These are phyloP conservation scores for Aspergillus chevalieri DNA, from an alignment of 2,329 filamentous ascomycete species.

Conservation along the genomic window DNA sequence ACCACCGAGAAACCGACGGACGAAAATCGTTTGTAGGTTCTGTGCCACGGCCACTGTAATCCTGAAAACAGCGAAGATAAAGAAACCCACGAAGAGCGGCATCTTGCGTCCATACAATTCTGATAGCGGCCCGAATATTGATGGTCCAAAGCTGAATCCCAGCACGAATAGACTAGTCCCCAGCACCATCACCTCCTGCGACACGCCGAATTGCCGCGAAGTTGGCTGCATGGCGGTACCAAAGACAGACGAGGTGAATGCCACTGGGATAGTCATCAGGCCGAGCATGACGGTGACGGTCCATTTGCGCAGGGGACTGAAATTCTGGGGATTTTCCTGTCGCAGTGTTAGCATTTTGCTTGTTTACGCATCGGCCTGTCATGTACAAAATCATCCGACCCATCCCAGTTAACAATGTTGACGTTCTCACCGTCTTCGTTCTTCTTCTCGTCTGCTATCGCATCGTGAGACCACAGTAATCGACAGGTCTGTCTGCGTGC, in stretches of 20 bases:
- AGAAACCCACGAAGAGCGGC: conserved; percentile 44
- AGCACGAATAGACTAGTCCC: conserved; percentile 47
- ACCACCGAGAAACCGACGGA: conserved; percentile 49
- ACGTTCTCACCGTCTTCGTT: not conserved
- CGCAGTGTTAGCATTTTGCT: no score
- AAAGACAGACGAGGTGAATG: conserved; percentile 45
- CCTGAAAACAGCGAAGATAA: conserved; percentile 47
- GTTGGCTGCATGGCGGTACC: conserved; percentile 38
- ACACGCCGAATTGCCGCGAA: conserved; percentile 41
- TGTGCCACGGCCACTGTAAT: conserved; percentile 48
- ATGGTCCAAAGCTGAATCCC: conserved; percentile 35
- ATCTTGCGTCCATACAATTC: conserved; percentile 45
- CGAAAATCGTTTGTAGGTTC: conserved; percentile 48
- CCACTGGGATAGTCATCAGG: conserved; percentile 42
- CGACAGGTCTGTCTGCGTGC: not conserved
- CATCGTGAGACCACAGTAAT: not conserved
- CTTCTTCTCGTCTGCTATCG: not conserved
- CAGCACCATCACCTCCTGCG: conserved; percentile 44
- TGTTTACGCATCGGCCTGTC: no score
- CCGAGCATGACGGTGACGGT: conserved; percentile 37
- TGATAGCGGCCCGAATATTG: conserved; percentile 38
- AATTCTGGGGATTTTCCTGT: conserved; percentile 21
- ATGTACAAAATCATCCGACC: conserved; percentile 21
- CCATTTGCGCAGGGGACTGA: conserved; percentile 30
- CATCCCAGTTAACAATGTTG: conserved; percentile 15